phyloP scores from a whole-genome alignment of 257 asterid species.

The Cordia subcordata region DNA sequence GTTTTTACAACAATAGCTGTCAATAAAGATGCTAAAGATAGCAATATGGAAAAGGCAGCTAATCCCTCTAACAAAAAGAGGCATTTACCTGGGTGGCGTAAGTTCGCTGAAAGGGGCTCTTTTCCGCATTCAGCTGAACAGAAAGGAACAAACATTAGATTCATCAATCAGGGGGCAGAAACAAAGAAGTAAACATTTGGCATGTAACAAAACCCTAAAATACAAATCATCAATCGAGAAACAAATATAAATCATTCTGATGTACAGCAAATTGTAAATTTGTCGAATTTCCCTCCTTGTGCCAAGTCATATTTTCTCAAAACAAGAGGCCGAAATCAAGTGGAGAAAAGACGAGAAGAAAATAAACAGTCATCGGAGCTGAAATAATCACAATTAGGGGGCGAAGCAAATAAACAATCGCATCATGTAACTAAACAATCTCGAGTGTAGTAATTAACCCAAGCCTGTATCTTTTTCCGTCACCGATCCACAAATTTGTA shows the following conservation, averaged over 20 bases:
- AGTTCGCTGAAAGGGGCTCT: constrained; percentile 97
- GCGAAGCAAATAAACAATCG: not conserved
- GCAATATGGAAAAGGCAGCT: not conserved
- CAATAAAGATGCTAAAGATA: not conserved
- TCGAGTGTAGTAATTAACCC: not conserved
- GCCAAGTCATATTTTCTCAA: not conserved
- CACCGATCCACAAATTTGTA: not conserved
- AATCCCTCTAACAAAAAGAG: not conserved
- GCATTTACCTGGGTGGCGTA: constrained; percentile 83
- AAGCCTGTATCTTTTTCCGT: not conserved
- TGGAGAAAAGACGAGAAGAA: not conserved
- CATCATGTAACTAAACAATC: not conserved
- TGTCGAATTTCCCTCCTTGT: not conserved
- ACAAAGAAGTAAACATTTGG: not conserved
- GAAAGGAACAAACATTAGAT: constrained; percentile 4
- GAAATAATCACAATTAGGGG: not conserved
- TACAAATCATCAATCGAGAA: not conserved
- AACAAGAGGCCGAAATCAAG: too few species aligned
- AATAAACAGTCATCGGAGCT: not conserved
- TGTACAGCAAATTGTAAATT: not conserved
- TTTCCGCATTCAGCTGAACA: constrained; percentile 95
- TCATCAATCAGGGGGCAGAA: constrained; percentile 4
- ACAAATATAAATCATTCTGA: not conserved
- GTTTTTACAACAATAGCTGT: not conserved
- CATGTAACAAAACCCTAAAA: not conserved